Base-by-base conservation (phyloP, 2,329 filamentous ascomycete species). In the Trichophyton schoenleinii region DNA sequence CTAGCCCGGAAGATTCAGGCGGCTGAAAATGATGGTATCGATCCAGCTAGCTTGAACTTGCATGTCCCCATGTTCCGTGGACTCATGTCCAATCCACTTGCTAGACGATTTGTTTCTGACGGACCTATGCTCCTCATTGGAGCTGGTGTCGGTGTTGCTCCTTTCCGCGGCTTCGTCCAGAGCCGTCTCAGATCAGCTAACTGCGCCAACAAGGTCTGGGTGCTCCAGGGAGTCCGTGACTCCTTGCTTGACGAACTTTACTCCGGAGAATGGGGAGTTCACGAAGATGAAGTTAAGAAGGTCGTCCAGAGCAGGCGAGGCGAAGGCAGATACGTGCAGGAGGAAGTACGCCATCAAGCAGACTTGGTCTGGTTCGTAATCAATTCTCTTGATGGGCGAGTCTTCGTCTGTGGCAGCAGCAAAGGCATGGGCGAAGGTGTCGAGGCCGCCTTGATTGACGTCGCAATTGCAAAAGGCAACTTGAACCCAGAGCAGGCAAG, bases 351-450 rank as follows among this genome's bases (percentile, higher is more conserved):
- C 9, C 82, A 89, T 65, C 94, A 97, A 73, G 89, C 91, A 1
- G 94, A 97, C 70, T 82, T 97, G n/a, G 92, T 97, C 15, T 99
- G 94, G 94, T 95, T 90, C 73, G 91, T 97, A 65, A 88, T 95
- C 79, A 97, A 97, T 73, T 86, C 91, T 1, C 80, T 97, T n/a
- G 94, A 99, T 69, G 94, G 94, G 0, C 86, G 94, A 59, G 86
- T 97, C 59, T 99, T 99, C 72, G 94, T 99, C 62, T 99, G 94
- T 73, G 94, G 94, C 58, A 95, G 88, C 75, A 91, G 86, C 70
- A 91, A 89, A 77, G 94, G 94, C 61, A 99, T 99, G 94, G 94
- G 94, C 63, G 94, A 97, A 74, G 94, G 94, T 52, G 94, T 99
- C 2, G 88, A 97, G 72, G 81, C 85, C 55, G 89, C 92, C 0